These are phyloP conservation scores for Leptodontidium sp. DNA, from an alignment of 2,329 filamentous ascomycete genomes.

Conservation along the genomic window DNA sequence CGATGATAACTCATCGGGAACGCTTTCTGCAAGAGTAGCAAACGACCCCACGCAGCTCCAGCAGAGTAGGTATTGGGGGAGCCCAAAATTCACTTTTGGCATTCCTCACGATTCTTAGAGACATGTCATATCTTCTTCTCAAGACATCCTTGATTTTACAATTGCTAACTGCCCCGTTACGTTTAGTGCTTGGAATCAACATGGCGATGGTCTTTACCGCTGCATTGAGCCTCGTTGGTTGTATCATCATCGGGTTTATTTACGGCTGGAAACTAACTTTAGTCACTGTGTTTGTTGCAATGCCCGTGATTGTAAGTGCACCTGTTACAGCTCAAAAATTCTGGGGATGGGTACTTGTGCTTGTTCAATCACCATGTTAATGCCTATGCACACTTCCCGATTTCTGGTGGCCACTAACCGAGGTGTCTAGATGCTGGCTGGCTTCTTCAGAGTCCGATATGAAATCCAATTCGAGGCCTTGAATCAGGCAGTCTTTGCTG, in stretches of 20 bases:
- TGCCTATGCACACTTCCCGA: not conserved
- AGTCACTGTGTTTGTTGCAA: constrained; percentile 67
- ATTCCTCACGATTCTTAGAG: too few relatives aligned
- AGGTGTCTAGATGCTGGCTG: constrained; percentile 45
- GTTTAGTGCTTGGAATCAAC: constrained; percentile 53
- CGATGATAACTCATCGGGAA: constrained; percentile 56
- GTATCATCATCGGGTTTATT: constrained; percentile 70
- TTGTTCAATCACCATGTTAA: not conserved
- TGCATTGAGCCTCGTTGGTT: constrained; percentile 70
- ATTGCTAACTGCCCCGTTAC: too few relatives aligned
- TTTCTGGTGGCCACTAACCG: not conserved
- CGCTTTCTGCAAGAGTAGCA: constrained; percentile 55
- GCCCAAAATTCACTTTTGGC: too few relatives aligned
- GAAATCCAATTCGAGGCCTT: constrained; percentile 64
- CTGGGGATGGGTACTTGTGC: not conserved
- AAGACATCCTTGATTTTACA: too few relatives aligned
- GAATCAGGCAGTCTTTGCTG: constrained; percentile 65
- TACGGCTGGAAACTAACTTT: constrained; percentile 82
- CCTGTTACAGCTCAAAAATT: too few relatives aligned
- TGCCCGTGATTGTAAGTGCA: constrained; percentile 54
- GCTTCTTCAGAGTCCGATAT: constrained; percentile 58
- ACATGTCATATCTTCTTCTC: too few relatives aligned
- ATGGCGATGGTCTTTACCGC: constrained; percentile 66
- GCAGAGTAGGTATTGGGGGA: constrained; percentile 44
- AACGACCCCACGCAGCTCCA: constrained; percentile 59